Conservation (phyloP, 2,329 filamentous ascomycete genomes). For the Aspergillus sp. region DNA sequence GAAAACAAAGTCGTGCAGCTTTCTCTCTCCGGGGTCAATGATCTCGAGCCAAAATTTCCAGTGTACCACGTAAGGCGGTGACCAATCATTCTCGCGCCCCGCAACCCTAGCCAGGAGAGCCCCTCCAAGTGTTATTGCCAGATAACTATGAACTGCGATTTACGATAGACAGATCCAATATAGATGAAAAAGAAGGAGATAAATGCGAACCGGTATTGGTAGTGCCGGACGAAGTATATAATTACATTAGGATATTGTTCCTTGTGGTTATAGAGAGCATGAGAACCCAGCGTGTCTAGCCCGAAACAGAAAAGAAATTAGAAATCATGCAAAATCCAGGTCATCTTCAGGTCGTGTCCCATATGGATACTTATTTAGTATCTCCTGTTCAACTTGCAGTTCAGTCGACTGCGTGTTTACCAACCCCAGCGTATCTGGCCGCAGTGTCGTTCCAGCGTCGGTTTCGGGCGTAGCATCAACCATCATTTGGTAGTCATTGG, state of each 20-base stretch:
- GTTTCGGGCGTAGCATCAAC: slow-evolving; percentile 23
- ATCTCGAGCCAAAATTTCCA: slow-evolving; percentile 36
- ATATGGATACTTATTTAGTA: slow-evolving; percentile 33
- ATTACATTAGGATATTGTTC: no score
- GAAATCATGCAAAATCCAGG: slow-evolving; percentile 13
- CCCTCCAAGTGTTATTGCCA: neutral
- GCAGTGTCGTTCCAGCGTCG: slow-evolving; percentile 22
- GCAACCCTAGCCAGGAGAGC: slow-evolving; percentile 9
- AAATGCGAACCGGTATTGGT: no score
- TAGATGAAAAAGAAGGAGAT: no score
- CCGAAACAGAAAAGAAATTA: slow-evolving; percentile 1
- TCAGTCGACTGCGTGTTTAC: slow-evolving; percentile 33
- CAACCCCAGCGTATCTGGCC: slow-evolving; percentile 31
- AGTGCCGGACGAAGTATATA: no score
- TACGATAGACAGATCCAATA: no score
- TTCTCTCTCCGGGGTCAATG: slow-evolving; percentile 21
- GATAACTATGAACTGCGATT: no score
- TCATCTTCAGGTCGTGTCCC: slow-evolving; percentile 31
- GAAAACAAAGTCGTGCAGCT: slow-evolving; percentile 17
- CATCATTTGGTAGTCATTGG: slow-evolving; percentile 36
- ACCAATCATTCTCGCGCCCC: slow-evolving; percentile 23
- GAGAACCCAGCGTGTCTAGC: no score
- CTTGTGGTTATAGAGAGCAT: no score
- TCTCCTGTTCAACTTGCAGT: slow-evolving; percentile 33
- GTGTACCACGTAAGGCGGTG: slow-evolving; percentile 31